Evolutionary conservation across 2,329 filamentous ascomycete species (phyloP), one percentile per base, ranked within the genome.

Genomic region (Ophidiomyces ophidiicola): DNA sequence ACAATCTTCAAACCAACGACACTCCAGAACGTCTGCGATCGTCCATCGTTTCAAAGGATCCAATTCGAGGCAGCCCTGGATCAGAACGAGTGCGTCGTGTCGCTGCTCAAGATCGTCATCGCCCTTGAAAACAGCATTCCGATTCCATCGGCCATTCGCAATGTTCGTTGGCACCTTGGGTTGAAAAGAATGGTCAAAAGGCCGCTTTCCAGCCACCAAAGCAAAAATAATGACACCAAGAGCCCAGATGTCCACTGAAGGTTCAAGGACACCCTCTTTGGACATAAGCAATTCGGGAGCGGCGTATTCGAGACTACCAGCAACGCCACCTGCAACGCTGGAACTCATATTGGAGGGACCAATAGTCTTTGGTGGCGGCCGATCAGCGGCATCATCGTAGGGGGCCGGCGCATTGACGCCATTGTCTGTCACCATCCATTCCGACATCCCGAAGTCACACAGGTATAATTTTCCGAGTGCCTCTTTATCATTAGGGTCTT

Each of bases 361-460:
- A 41, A 73, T 71, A 46, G 64, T 68, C 44, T 61, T 59, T 5
- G 60, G 58, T 18, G 69, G 63, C 37, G 69, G 65, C 6, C 67
- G 59, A 48, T 69, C 66, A 4, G 57, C 56, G 7, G 57, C 55
- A 46, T 63, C 59, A 39, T 64, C 62, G 40, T 66, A 66, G 5
- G 69, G 68, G 44, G 70, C 68, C 8, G 65, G 61, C 6, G 67
- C 66, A 43, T 66, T 63, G 18, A 63, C 62, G 15, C 68, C 67
- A 43, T 67, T 66, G 44, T 76, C 74, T 41, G 63, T 69, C 15
- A 68, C 66, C 46, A 80, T 68, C 61, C 77, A 80, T 52, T 80
- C 76, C 8, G 77, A 75, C 63, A 81, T 76, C 33, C 77, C 77
- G 51, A 81, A 81, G 52, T 81, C 77, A 55, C 76, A 80, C 4